Evolutionary conservation across 2,329 filamentous ascomycete genomes (phyloP).

Genomic region (Ophiostoma tasmaniense): DNA sequence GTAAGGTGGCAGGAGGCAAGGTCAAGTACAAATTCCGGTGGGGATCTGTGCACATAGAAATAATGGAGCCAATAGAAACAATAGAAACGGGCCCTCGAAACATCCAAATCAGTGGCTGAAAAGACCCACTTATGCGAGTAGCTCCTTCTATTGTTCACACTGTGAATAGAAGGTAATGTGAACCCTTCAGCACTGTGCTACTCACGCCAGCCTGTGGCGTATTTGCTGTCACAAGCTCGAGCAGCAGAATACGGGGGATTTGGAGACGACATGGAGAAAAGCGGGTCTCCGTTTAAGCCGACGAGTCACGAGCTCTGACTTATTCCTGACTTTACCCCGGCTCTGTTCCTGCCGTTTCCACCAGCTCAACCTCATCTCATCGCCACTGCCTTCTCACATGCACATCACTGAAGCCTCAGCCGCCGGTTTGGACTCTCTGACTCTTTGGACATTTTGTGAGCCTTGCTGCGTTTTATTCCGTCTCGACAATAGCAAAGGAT

Average conservation of each 20-base stretch:
- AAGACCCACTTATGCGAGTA: not conserved
- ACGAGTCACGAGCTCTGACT: not conserved
- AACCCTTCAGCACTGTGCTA: not conserved
- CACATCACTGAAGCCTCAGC: not conserved
- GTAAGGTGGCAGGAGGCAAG: constrained; percentile 13
- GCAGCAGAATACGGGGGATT: not conserved
- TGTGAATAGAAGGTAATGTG: not conserved
- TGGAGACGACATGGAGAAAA: not conserved
- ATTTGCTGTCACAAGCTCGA: not conserved
- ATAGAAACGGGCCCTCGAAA: not conserved
- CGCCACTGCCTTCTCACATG: not conserved
- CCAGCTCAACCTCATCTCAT: not conserved
- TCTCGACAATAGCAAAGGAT: not conserved
- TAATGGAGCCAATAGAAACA: not conserved
- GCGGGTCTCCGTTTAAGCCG: not conserved
- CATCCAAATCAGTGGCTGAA: not conserved
- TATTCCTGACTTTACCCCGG: not conserved
- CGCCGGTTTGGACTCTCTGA: not conserved
- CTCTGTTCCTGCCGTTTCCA: not conserved
- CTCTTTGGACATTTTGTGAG: not conserved
- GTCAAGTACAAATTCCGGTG: constrained; percentile 19
- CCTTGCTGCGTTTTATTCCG: no score
- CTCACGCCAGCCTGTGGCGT: not conserved
- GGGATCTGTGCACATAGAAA: not conserved
- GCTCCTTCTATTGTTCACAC: not conserved